Conservation (phyloP, 1,284 basidiomycete species). For the Puccinia horiana region DNA sequence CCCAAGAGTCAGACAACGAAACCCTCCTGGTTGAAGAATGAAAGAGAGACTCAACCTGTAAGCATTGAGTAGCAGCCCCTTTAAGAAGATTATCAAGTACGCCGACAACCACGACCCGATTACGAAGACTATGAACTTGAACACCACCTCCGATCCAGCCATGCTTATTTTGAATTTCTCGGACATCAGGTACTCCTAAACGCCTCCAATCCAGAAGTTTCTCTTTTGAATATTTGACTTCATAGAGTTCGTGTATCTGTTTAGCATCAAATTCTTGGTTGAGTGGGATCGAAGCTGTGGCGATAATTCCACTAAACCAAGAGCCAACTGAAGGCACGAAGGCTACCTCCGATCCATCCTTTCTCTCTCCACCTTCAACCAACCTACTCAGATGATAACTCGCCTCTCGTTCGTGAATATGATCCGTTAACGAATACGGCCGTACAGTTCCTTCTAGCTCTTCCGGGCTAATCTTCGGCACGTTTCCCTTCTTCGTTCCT, state of each 20-base stretch:
- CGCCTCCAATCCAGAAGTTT: constrained; percentile 65
- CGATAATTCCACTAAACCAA: constrained; percentile 96
- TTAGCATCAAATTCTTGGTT: constrained; percentile 67
- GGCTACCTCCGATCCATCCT: constrained; percentile 67
- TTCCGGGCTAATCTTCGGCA: constrained; percentile 78
- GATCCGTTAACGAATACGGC: constrained; percentile 89
- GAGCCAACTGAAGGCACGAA: constrained; percentile 87
- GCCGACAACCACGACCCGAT: constrained; percentile 87
- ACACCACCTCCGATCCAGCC: constrained; percentile 89
- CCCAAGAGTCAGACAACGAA: not conserved
- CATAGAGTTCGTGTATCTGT: constrained; percentile 74
- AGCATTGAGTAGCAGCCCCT: constrained; percentile 94
- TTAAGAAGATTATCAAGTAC: constrained; percentile 94
- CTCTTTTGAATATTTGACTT: constrained; percentile 76
- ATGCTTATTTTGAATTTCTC: constrained; percentile 82
- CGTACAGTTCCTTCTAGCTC: constrained; percentile 74
- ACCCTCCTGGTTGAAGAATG: not conserved
- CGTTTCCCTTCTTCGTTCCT: constrained; percentile 75
- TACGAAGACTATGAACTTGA: constrained; percentile 84
- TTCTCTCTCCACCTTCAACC: no score
- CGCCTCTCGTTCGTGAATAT: constrained; percentile 97
- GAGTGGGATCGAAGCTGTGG: constrained; percentile 79
- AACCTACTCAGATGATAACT: constrained; percentile 75
- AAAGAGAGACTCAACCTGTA: constrained; percentile 68
- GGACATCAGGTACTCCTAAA: constrained; percentile 67